phyloP scores from a whole-genome alignment of 495 filamentous ascomycete genomes.

The Halenospora varia region DNA sequence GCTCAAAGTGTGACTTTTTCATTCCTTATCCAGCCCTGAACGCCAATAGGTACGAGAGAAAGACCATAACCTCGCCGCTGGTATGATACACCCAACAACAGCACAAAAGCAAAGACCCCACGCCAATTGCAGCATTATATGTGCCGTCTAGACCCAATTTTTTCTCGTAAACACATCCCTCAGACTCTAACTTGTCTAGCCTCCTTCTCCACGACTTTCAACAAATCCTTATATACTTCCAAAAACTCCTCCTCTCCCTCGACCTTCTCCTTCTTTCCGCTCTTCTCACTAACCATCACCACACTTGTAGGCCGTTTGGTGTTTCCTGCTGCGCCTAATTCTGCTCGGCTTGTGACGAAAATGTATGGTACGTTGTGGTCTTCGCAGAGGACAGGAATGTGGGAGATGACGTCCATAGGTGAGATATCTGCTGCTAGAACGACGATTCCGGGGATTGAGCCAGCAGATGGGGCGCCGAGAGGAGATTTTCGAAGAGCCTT shows the following conservation, averaged over 20 bases:
- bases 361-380: slow-evolving; percentile 94
- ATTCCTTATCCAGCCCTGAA: slow-evolving; percentile 11
- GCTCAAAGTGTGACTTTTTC: slow-evolving; percentile 12
- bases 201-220: slow-evolving; percentile 73
- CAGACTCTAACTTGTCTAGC: slow-evolving; percentile 33
- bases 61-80: background rate
- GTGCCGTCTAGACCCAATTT: background rate
- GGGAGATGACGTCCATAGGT: slow-evolving; percentile 94
- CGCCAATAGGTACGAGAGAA: background rate
- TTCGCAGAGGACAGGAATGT: slow-evolving; percentile 95
- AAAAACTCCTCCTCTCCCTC: slow-evolving; percentile 61
- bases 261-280: slow-evolving; percentile 55
- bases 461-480: slow-evolving; percentile 45
- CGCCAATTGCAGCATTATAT: background rate
- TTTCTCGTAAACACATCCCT: background rate
- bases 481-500: slow-evolving; percentile 92
- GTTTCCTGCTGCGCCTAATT: slow-evolving; percentile 83
- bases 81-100: slow-evolving; percentile 11
- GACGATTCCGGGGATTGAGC: slow-evolving; percentile 66
- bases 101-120: background rate
- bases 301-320: slow-evolving; percentile 96
- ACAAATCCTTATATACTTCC: slow-evolving; percentile 67
- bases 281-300: slow-evolving; percentile 70
- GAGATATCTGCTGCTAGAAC: slow-evolving; percentile 96
- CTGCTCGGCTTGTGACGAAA: slow-evolving; percentile 80